Base-by-base conservation (phyloP, 1,284 basidiomycete genomes). In the Xanthoconium separans region DNA sequence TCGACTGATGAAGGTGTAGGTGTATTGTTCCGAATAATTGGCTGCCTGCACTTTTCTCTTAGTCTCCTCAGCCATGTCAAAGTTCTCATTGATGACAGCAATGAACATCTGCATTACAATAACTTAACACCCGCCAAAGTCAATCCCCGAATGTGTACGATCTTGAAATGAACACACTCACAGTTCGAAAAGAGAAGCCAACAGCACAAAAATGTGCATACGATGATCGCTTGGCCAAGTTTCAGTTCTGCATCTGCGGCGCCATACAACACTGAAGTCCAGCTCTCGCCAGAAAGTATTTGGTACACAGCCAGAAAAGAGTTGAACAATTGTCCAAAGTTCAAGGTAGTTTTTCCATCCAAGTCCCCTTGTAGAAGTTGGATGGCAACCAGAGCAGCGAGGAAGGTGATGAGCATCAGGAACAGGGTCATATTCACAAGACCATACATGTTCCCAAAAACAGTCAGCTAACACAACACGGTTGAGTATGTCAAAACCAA, bases 41-140 rank as follows among this genome's bases (percentile, higher is more conserved):
- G 78, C 85, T 9, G 91, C 85, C 70, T 98, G 96, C 60, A 89
- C 83, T 44, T 84, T 82, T 53, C 88, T 85, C 74, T 97, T 98
- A 44, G 87, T 82, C 68, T 96, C 93, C 66, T 98, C 96, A 0
- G 94, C 93, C 5, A 98, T 84, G 41, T 89, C 82, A 63, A 98
- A 98, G 72, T 97, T 98, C 76, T 98, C 95, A 70, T 97, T 95
- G 79, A 99, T 95, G 50, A 98, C 95, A 34, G 95, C 96, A 65
- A 99, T 95, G 76, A 98, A 98, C 88, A 98, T 93, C 65, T 98
- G 95, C 53, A 97, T 71, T n/a, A 98, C 79, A 64, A 98, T 93
- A 75, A 95, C 93, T 94, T n/a, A 6, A 33, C 13, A 29, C 44
- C 13, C 27, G 18, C 40, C 30, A 0, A 12, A 56, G 62, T 29